Conservation (phyloP, 768 basidiomycete genomes). For the Peribolospora kevripleyi region DNA sequence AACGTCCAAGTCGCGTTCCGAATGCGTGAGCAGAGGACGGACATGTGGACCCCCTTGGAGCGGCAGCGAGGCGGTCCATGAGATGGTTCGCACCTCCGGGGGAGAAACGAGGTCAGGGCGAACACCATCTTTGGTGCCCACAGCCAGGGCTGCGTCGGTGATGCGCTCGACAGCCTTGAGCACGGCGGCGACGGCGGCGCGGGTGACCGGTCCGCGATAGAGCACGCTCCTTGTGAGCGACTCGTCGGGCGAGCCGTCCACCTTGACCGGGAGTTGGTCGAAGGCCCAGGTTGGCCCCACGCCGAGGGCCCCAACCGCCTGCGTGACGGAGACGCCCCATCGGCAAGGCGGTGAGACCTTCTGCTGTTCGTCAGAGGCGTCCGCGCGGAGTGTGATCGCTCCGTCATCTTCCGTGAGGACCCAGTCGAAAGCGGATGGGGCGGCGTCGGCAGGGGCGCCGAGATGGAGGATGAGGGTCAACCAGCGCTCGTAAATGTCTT, state of each 20-base stretch:
- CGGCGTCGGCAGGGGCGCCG: too few species aligned
- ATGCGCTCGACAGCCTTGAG: slow-evolving; percentile 13
- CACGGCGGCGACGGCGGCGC: slow-evolving; percentile 11
- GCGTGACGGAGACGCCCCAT: too few species aligned
- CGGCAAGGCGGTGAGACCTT: too few species aligned
- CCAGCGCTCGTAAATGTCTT: too few species aligned
- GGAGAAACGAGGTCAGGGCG: neutral
- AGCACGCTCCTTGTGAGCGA: slow-evolving; percentile 13
- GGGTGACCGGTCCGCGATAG: slow-evolving; percentile 13
- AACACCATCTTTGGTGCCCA: neutral
- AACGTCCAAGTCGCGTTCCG: slow-evolving; percentile 8
- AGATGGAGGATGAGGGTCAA: too few species aligned
- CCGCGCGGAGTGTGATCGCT: too few species aligned
- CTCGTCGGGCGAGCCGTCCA: neutral
- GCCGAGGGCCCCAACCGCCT: slow-evolving; percentile 6
- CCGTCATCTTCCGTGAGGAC: too few species aligned
- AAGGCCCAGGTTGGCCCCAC: slow-evolving; percentile 17
- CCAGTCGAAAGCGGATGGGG: too few species aligned
- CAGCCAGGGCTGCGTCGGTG: slow-evolving; percentile 3
- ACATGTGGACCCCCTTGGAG: neutral
- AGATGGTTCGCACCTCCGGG: neutral
- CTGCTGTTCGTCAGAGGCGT: too few species aligned
- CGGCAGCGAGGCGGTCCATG: slow-evolving; percentile 6
- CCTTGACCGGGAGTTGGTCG: slow-evolving; percentile 14
- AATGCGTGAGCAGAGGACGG: slow-evolving; percentile 12